Base-by-base conservation (phyloP, 23 red algal species). In the Gracilariopsis chorda region DNA sequence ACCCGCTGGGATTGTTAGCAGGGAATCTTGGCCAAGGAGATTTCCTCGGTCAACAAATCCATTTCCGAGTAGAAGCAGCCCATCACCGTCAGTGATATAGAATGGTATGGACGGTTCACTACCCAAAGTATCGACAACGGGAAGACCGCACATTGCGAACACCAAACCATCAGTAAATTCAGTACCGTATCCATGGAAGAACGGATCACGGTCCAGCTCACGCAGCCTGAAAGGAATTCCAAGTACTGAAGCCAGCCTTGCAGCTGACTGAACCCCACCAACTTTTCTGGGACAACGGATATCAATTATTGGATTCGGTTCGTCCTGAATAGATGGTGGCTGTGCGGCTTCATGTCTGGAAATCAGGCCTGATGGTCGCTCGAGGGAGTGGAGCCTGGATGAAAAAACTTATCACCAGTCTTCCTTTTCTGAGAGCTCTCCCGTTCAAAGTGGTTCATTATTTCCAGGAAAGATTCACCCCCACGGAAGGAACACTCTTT, bases 81-180 rank as follows among this genome's bases (percentile, higher is more conserved):
- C 83, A 33, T 76, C 46, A 12, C 83, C 83, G 4, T 57, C 41
- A 19, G 63, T 70, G 19, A 77, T 33, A 19, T 88, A 77, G 83
- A 88, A 77, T 19, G 83, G 83, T 12, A 76, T 45, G 1, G 39
- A 16, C 30, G 48, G 13, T 7, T 35, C 23, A n/a, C 25, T 39
- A 0, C 47, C 64, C 36, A 39, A 9, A 5, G 61, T 49, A 12
- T 88, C 69, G 1, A 16, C 40, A 8, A 74, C 19, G 25, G 83
- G 17, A 7, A 88, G 64, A 23, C 59, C 3, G 33, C 57, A 85
- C 19, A 49, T 85, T 4, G 29, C 80, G 24, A 85, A 48, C 30
- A 1, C 40, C 40, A 67, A 21, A 21, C 30, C 80, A 24, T 85
- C 80, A 20, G 41, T 40, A 48, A 3, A 69, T 13, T 85, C 48